Conservation (phyloP, 2,329 filamentous ascomycete genomes). For the Aspergillus thermomutatus region DNA sequence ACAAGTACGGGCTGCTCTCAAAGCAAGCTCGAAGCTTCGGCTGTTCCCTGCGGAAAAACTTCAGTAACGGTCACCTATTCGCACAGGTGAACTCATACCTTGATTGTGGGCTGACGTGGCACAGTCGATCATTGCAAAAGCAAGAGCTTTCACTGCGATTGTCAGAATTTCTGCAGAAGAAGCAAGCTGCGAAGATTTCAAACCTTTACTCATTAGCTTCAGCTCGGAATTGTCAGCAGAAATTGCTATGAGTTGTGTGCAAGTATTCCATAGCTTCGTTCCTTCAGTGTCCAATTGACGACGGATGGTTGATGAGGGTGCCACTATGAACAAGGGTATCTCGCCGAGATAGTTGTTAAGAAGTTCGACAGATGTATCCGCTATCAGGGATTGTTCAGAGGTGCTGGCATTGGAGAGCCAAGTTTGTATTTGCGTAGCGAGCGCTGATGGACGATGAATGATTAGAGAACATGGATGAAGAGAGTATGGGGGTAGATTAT, state of each 20-base stretch:
- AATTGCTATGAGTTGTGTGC: slow-evolving; percentile 19
- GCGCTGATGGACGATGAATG: slow-evolving; percentile 14
- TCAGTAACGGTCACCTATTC: background rate
- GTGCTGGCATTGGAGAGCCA: slow-evolving; percentile 4
- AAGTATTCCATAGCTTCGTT: slow-evolving; percentile 39
- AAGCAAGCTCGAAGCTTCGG: slow-evolving; percentile 62
- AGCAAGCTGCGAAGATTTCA: background rate
- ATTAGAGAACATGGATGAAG: background rate
- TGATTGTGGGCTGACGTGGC: slow-evolving; percentile 29
- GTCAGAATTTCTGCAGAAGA: slow-evolving; percentile 1
- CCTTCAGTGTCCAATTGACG: slow-evolving; percentile 29
- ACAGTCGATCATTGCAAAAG: slow-evolving; percentile 65
- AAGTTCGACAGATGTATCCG: background rate
- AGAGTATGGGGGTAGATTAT: background rate
- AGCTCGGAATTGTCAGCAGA: slow-evolving; percentile 5
- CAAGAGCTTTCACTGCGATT: slow-evolving; percentile 51
- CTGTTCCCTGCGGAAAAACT: slow-evolving; percentile 37
- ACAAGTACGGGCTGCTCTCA: slow-evolving; percentile 64
- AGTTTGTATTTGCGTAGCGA: slow-evolving; percentile 18
- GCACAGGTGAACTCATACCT: slow-evolving; percentile 7
- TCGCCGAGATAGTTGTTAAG: slow-evolving; percentile 18
- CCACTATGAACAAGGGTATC: slow-evolving; percentile 7
- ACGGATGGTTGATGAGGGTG: slow-evolving; percentile 7
- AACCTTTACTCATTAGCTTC: slow-evolving; percentile 18
- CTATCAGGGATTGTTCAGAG: background rate